phyloP scores from a whole-genome alignment of 1,284 basidiomycete genomes.

The Rhodotorula mucilaginosa region DNA sequence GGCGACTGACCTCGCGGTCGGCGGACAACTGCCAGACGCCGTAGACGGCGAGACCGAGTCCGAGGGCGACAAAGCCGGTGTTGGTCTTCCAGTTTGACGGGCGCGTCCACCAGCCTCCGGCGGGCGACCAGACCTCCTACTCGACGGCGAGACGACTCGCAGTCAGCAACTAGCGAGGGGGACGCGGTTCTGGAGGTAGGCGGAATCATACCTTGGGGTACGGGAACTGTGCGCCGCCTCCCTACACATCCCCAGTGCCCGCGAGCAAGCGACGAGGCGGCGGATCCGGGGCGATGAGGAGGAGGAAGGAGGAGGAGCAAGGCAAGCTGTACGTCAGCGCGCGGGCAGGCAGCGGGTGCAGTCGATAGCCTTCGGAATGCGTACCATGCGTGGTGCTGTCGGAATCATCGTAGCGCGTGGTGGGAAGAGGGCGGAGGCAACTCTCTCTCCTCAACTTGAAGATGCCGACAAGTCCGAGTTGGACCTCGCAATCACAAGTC shows the following conservation, averaged over 20 bases:
- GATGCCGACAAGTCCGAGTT: background rate
- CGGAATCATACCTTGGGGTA: slow-evolving; percentile 53
- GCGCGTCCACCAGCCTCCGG: slow-evolving; percentile 58
- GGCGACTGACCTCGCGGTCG: slow-evolving; percentile 53
- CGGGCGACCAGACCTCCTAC: slow-evolving; percentile 57
- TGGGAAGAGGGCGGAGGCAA: background rate
- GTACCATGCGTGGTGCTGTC: slow-evolving; percentile 29
- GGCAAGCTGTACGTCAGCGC: background rate
- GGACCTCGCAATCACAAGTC: background rate
- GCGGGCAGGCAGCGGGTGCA: background rate
- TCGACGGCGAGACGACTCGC: background rate
- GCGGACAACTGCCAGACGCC: slow-evolving; percentile 56
- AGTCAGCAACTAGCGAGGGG: background rate
- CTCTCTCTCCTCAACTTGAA: too few species aligned
- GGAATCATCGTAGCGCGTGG: slow-evolving; percentile 17
- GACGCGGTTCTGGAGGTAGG: too few species aligned
- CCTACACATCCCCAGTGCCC: slow-evolving; percentile 19
- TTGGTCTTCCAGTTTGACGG: slow-evolving; percentile 57
- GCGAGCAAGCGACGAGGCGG: background rate
- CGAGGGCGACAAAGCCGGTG: slow-evolving; percentile 53
- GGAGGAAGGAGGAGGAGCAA: background rate
- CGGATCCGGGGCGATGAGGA: background rate
- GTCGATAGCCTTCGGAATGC: background rate
- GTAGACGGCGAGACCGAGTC: slow-evolving; percentile 53
- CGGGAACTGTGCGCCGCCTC: slow-evolving; percentile 54